These are phyloP conservation scores for Parastagonospora avenae DNA, from an alignment of 2,329 filamentous ascomycete genomes.

Conservation along the genomic window DNA sequence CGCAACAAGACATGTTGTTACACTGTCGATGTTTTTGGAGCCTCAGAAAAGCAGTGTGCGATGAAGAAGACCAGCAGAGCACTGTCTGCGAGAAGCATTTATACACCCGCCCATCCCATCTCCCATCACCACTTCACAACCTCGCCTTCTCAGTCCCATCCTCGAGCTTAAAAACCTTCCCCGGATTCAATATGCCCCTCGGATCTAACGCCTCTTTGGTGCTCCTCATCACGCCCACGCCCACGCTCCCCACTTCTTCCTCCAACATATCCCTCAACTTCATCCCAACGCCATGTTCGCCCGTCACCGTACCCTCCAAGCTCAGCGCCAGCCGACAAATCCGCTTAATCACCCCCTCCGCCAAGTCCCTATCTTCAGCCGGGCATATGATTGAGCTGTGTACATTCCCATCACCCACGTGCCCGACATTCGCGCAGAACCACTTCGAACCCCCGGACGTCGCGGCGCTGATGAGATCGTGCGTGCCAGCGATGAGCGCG, in stretches of 20 bases:
- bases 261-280: constrained; percentile 81
- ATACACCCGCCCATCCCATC: neutral
- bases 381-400: constrained; percentile 42
- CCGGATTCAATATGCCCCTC: constrained; percentile 66
- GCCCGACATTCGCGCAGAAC: constrained; percentile 63
- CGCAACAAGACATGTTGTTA: too few relatives aligned
- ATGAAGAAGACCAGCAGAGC: too few relatives aligned
- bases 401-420: constrained; percentile 68
- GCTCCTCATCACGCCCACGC: constrained; percentile 80
- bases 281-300: constrained; percentile 81
- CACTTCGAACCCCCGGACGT: constrained; percentile 13
- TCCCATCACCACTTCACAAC: neutral
- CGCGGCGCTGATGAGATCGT: constrained; percentile 61
- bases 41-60: too few relatives aligned
- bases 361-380: constrained; percentile 25
- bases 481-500: constrained; percentile 75
- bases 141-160: neutral
- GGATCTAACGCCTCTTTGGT: constrained; percentile 80
- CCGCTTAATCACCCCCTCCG: constrained; percentile 51
- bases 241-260: constrained; percentile 74
- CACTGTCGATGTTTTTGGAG: too few relatives aligned
- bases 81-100: too few relatives aligned
- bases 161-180: constrained; percentile 64
- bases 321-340: constrained; percentile 79
- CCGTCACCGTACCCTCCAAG: constrained; percentile 82